A percentile compares a stretch with the other conserved stretches of the same genome.
phyloP scores from a whole-genome alignment of 129 eudicot species.

The Pittosporum tobira region DNA sequence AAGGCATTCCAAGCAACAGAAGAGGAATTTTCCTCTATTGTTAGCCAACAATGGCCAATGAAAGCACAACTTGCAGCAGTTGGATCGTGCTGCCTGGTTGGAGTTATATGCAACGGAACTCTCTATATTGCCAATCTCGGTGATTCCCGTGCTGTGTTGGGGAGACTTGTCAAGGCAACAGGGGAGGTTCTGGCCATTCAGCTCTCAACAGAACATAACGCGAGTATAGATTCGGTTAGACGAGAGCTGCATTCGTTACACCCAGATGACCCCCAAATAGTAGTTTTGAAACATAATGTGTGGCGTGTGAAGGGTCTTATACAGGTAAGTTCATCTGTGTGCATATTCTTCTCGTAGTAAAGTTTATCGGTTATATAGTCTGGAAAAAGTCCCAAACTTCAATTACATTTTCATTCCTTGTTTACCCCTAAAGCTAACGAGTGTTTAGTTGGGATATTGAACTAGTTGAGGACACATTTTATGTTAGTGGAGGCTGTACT shows the following conservation, averaged over 20 bases:
- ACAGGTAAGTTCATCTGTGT: slow-evolving; percentile 39
- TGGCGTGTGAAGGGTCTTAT: slow-evolving; percentile 96
- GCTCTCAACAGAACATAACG: slow-evolving; percentile 92
- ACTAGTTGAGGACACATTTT: too few relatives aligned
- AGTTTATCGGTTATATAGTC: too few relatives aligned
- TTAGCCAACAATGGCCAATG: slow-evolving; percentile 75
- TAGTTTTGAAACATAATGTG: slow-evolving; percentile 81
- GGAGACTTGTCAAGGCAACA: slow-evolving; percentile 69
- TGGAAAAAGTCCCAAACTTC: too few relatives aligned
- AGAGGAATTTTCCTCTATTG: slow-evolving; percentile 74
- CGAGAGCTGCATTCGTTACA: slow-evolving; percentile 75
- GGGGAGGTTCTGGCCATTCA: slow-evolving; percentile 84
- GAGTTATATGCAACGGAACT: slow-evolving; percentile 62
- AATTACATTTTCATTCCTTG: too few relatives aligned
- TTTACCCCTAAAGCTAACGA: too few relatives aligned
- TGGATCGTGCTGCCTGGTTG: slow-evolving; percentile 90
- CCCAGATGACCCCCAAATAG: slow-evolving; percentile 83
- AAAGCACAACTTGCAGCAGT: slow-evolving; percentile 90
- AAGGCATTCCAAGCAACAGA: slow-evolving; percentile 96
- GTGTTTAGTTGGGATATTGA: too few relatives aligned
- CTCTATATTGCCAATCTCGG: slow-evolving; percentile 88
- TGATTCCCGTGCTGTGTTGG: slow-evolving; percentile 93
- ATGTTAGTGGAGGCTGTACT: too few relatives aligned
- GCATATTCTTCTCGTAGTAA: neutral
- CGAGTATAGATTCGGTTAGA: slow-evolving; percentile 69